Base-by-base conservation (phyloP, 305 asterid genomes). In the Rubia peregrina region DNA sequence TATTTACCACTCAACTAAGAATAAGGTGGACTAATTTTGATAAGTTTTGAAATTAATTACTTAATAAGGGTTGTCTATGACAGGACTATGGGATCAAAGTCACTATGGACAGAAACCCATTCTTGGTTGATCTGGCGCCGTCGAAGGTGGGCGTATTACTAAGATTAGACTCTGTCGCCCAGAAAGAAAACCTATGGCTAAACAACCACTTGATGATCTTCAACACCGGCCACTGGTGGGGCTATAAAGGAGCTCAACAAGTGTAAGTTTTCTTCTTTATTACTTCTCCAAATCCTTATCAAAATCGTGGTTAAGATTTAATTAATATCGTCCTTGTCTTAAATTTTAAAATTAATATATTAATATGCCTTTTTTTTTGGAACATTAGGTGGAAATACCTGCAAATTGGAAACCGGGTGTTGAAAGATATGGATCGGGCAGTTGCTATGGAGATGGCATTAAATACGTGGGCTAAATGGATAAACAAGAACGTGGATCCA, bases 201-300 rank as follows among this genome's bases (percentile, higher is more conserved):
- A 87, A 86, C 22, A 75, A 82, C 19, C 95, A 92, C 77, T 71
- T 85, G 82, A 82, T 92, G n/a, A 76, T 90, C 61, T 92, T 90
- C 88, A 92, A 92, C 70, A 92, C 97, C 3, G 89, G 95, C 95
- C 98, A 92, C 61, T 90, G 98, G 98, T 92, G 98, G 98, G 83
- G 74, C 49, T 95, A 95, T 53, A 83, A 88, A 63, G 98, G 97
- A 53, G 56, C 80, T 22, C 65, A 86, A 6, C 97, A 92, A 81
- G 95, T 96, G 98, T 92, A 65, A 3, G 68, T 17, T 13, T 38
- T 40, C 0, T 33, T 16, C 12, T 13, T 33, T 33, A 33, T 33
- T 2, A 0, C 38, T 2, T 17, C 9, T 51, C 21, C 9, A 6
- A 0, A 17, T 17, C 24, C 2, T 33, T 2, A 51, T 51, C 59